These are phyloP conservation scores for Trypanosoma melophagium DNA, from an alignment of 208 protist genomes.

Conservation along the genomic window DNA sequence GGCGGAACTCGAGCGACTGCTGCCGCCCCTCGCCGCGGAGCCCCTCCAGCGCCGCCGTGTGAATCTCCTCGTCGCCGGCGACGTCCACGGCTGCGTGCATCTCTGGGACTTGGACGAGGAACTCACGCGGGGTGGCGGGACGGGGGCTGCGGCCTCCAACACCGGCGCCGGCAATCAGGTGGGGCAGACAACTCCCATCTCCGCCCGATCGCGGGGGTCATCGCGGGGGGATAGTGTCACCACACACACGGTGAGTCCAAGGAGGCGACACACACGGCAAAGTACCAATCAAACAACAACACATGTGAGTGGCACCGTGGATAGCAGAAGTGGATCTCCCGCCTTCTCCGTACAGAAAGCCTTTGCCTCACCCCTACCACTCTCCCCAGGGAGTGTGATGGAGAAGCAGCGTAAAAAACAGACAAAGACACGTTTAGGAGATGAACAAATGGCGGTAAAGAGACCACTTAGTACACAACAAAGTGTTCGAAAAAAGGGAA, in stretches of 20 bases:
- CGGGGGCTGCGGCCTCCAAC: not conserved
- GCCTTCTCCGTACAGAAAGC: too few relatives aligned
- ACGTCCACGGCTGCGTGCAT: constrained; percentile 73
- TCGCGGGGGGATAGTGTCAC: not conserved
- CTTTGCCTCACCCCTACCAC: too few relatives aligned
- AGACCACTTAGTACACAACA: too few relatives aligned
- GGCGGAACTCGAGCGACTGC: constrained; percentile 52
- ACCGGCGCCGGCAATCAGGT: not conserved
- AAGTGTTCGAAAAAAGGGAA: too few relatives aligned
- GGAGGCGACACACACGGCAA: not conserved
- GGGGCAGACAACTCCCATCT: not conserved
- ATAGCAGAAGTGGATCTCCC: not conserved
- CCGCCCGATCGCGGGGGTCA: not conserved
- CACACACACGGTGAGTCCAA: not conserved
- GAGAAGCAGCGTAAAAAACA: too few relatives aligned
- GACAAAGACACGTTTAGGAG: too few relatives aligned
- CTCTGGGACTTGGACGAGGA: constrained; percentile 90
- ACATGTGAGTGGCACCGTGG: not conserved
- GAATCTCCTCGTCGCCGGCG: constrained; percentile 78
- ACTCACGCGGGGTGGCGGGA: constrained; percentile 19
- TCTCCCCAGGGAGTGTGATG: too few relatives aligned
- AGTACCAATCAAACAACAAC: too few relatives aligned
- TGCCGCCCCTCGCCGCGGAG: constrained; percentile 70
- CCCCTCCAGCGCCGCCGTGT: constrained; percentile 65
- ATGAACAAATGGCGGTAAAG: too few relatives aligned